phyloP scores from a whole-genome alignment of 257 asterid species.

The Agastache rugosa region DNA sequence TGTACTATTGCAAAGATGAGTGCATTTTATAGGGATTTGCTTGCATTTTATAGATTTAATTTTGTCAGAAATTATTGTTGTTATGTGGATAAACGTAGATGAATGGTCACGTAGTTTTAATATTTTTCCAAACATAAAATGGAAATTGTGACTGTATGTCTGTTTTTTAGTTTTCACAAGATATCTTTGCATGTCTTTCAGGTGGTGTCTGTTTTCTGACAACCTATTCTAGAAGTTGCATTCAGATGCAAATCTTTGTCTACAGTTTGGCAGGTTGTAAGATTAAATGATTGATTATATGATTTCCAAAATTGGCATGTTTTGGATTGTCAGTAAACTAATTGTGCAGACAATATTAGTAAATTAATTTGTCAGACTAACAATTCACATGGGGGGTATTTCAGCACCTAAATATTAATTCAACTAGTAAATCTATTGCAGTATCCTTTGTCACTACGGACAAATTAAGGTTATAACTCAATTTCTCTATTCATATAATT shows the following conservation, averaged over 20 bases:
- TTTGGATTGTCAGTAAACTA: neutral
- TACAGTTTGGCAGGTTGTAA: conserved; percentile 26
- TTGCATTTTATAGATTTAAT: conserved; percentile 16
- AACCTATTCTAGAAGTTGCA: conserved; percentile 19
- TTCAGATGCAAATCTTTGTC: conserved; percentile 26
- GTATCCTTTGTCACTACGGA: neutral
- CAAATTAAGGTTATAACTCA: neutral
- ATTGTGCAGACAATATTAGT: neutral
- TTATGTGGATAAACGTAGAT: conserved; percentile 30
- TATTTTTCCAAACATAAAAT: neutral
- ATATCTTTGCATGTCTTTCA: conserved; percentile 6
- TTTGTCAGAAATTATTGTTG: conserved; percentile 37
- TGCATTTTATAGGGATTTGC: conserved; percentile 34
- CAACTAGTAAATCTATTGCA: neutral
- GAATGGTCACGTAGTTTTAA: conserved; percentile 28
- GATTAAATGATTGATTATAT: neutral
- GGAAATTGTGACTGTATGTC: neutral
- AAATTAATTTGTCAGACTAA: neutral
- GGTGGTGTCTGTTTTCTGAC: conserved; percentile 30
- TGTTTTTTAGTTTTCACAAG: neutral
- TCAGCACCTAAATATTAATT: neutral
- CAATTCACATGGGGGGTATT: neutral
- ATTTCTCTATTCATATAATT: too few species aligned
- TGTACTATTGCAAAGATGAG: neutral
- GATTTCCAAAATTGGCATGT: neutral